A percentile compares a stretch with the other conserved stretches of the same genome.
Evolutionary conservation across 176 grass and related monocot genomes (phyloP).

Genomic region (Ananas comosus): DNA sequence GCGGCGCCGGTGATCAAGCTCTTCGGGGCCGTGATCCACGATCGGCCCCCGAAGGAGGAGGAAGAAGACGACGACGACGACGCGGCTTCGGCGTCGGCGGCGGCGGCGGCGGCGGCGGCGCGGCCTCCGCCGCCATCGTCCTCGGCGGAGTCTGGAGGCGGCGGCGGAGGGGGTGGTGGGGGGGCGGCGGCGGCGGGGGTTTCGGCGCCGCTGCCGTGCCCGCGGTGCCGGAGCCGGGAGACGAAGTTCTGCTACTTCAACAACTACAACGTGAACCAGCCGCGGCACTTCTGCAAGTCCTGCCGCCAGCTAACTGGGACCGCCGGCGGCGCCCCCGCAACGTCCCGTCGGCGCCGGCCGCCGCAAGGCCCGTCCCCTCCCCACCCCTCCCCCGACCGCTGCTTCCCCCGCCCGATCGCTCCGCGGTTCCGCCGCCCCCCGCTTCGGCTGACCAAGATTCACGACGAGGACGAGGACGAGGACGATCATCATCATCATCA

Average conservation of each 20-base stretch:
- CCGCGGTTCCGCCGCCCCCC: neutral
- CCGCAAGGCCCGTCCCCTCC: constrained; percentile 36
- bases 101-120: neutral
- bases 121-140: neutral
- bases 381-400: neutral
- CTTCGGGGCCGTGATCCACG: constrained; percentile 76
- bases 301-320: constrained; percentile 99
- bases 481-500: too few relatives aligned
- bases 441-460: too few relatives aligned
- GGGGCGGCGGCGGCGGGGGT: constrained; percentile 13
- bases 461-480: too few relatives aligned
- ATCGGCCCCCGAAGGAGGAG: constrained; percentile 10
- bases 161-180: neutral
- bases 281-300: constrained; percentile 89
- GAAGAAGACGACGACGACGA: constrained; percentile 5
- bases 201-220: constrained; percentile 50
- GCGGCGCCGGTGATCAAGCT: constrained; percentile 62
- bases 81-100: neutral
- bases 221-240: constrained; percentile 81
- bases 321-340: constrained; percentile 81
- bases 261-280: constrained; percentile 99
- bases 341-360: constrained; percentile 51
- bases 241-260: constrained; percentile 99
- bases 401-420: neutral
- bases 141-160: constrained; percentile 7